Base-by-base conservation (phyloP, 2,329 filamentous ascomycete species). In the Fusarium udum region DNA sequence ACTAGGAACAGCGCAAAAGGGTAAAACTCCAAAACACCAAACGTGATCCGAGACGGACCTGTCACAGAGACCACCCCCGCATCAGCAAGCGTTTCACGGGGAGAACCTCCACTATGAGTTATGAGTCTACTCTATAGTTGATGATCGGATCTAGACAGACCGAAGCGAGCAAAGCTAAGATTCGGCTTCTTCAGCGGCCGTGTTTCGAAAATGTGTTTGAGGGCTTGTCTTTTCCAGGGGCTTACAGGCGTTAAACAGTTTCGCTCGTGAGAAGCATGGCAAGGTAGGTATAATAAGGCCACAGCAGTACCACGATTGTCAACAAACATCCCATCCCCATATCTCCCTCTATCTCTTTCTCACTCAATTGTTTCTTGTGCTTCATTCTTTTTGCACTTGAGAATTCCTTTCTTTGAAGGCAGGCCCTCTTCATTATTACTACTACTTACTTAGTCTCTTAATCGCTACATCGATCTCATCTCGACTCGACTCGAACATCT, bases 401-500 rank as follows among this genome's bases (percentile, higher is more conserved):
- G 51, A 60, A 53, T 65, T 78, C 71, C 56, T 64, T 73, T 71
- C 69, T 65, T 66, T 67, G 86, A 89, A 89, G 91, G 89, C 88
- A 90, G 89, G 89, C 84, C 84, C 89, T 91, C 89, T 87, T 85
- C 64, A 53, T 67, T 60, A 67, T 40, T 57, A 16, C 36, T 51
- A 61, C 24, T 59, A 59, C 28, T 81, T 78, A 78, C 77, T 80
- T 79, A 72, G 71, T 66, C 70, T 65, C 69, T 72, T 73, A 67
- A 72, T 78, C 74, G 64, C 66, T 74, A 71, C 58, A 56, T 66
- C 71, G 66, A 72, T 68, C 65, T 68, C 65, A 55, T 31, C 42
- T 71, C 74, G 71, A 77, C 37, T 72, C 74, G 72, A 77, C 76
- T 75, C 76, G 48, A 78, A 77, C 78, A 77, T 69, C 60, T 37